Percentiles rank a stretch among this genome's conserved stretches.
These are phyloP conservation scores for Hericium coralloides DNA, from an alignment of 768 basidiomycete species.

Conservation along the genomic window DNA sequence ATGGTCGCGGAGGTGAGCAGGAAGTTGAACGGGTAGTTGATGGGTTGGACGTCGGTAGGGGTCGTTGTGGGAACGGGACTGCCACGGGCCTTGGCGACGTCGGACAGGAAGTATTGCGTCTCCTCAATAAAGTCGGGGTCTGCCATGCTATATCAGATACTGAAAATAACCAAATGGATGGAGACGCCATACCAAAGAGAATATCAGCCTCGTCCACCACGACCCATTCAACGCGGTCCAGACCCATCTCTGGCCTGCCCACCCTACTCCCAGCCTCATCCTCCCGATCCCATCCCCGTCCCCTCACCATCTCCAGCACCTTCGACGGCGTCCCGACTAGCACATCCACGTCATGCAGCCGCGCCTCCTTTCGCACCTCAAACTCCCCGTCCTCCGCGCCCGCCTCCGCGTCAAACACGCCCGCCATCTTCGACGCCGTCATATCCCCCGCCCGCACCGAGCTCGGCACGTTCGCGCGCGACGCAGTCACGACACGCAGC, in stretches of 20 bases:
- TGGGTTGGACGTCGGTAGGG: slow-evolving; percentile 14
- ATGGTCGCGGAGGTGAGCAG: slow-evolving; percentile 84
- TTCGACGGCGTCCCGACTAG: slow-evolving; percentile 60
- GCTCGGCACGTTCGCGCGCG: slow-evolving; percentile 40
- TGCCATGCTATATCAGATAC: slow-evolving; percentile 22
- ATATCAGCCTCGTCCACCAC: slow-evolving; percentile 90
- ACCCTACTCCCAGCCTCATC: slow-evolving; percentile 23
- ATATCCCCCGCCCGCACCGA: slow-evolving; percentile 14
- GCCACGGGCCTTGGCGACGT: slow-evolving; percentile 59
- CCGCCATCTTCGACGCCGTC: slow-evolving; percentile 44
- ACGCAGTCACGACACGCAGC: slow-evolving; percentile 66
- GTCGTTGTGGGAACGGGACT: slow-evolving; percentile 26
- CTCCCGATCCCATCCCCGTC: slow-evolving; percentile 44
- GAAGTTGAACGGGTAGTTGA: slow-evolving; percentile 70
- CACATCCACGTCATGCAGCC: slow-evolving; percentile 37
- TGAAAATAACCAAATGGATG: neutral
- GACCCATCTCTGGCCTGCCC: slow-evolving; percentile 45
- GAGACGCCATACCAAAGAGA: slow-evolving; percentile 56
- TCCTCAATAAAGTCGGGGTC: slow-evolving; percentile 77
- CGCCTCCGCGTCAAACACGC: slow-evolving; percentile 19
- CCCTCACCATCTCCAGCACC: slow-evolving; percentile 49
- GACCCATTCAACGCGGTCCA: slow-evolving; percentile 78
- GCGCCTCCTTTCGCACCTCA: slow-evolving; percentile 12
- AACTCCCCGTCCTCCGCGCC: slow-evolving; percentile 16
- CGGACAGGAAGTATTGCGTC: slow-evolving; percentile 60